Conservation (phyloP, 768 basidiomycete genomes). For the Baorangia bicolor region DNA sequence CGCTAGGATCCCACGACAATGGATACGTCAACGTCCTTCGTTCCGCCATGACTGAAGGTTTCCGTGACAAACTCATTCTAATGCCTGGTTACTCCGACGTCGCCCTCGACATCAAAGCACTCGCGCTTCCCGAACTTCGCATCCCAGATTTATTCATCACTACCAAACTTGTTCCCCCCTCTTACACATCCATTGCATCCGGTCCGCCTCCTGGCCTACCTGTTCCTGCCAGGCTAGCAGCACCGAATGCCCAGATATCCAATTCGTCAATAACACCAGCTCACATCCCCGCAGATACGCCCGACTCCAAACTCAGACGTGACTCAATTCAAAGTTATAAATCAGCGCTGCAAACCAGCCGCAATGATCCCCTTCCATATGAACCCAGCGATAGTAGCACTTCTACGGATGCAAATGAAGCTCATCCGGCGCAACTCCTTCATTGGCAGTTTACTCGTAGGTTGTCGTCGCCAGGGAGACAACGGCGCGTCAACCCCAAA, state of each 20-base stretch:
- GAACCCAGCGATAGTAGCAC: constrained; percentile 44
- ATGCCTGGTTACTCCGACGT: constrained; percentile 62
- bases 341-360: constrained; percentile 33
- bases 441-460: constrained; percentile 28
- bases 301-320: constrained; percentile 14
- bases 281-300: constrained; percentile 12
- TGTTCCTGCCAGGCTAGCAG: constrained; percentile 10
- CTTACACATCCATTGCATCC: constrained; percentile 27
- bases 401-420: constrained; percentile 46
- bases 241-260: constrained; percentile 4
- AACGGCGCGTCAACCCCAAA: constrained; percentile 49
- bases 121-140: constrained; percentile 51
- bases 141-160: constrained; percentile 61
- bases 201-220: constrained; percentile 29
- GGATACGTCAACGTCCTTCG: constrained; percentile 65
- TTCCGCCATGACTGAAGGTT: constrained; percentile 63
- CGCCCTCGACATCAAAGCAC: constrained; percentile 56
- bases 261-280: constrained; percentile 12
- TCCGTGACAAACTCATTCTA: constrained; percentile 61
- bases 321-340: constrained; percentile 42
- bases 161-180: constrained; percentile 44
- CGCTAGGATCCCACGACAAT: constrained; percentile 67
- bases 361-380: constrained; percentile 35
- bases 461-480: constrained; percentile 35
- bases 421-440: constrained; percentile 23